A percentile compares a stretch with the other conserved stretches of the same genome.
Conservation (phyloP, 768 basidiomycete genomes). For the Dacryopinax primogenitus region DNA sequence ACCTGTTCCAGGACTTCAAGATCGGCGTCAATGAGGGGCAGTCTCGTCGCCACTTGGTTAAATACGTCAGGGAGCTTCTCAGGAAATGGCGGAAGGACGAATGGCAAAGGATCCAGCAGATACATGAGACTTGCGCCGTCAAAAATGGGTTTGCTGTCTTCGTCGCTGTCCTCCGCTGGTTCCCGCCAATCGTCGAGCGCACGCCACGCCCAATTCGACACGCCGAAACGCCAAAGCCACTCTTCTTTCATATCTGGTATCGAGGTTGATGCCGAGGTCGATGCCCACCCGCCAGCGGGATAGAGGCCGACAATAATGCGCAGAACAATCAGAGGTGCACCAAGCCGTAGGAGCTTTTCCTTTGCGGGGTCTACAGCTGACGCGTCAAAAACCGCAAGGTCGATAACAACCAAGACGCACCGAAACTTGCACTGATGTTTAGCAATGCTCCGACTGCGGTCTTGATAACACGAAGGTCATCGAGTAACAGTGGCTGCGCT, state of each 20-base stretch:
- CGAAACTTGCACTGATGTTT: constrained; percentile 65
- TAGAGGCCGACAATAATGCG: constrained; percentile 57
- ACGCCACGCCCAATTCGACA: constrained; percentile 69
- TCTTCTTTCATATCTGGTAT: constrained; percentile 31
- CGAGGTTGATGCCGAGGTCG: constrained; percentile 13
- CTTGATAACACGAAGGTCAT: constrained; percentile 59
- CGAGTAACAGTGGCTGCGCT: constrained; percentile 29
- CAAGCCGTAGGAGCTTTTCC: constrained; percentile 50
- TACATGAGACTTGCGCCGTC: constrained; percentile 50
- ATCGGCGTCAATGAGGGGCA: constrained; percentile 33
- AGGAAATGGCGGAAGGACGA: constrained; percentile 46
- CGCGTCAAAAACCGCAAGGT: too few species aligned
- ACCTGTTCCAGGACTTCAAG: constrained; percentile 61
- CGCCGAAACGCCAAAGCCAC: constrained; percentile 51
- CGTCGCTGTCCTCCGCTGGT: constrained; percentile 34
- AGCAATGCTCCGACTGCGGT: constrained; percentile 68
- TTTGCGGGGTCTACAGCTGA: constrained; percentile 75
- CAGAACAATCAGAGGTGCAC: constrained; percentile 55
- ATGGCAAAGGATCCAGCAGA: constrained; percentile 43
- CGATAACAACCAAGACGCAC: constrained; percentile 34
- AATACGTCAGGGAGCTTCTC: not conserved
- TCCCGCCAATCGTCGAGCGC: constrained; percentile 40
- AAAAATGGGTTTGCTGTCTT: constrained; percentile 56
- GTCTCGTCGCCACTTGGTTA: not conserved
- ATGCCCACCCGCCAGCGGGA: constrained; percentile 56